Evolutionary conservation across 805 yeast genomes (phyloP), one percentile per base, ranked within the genome.

Genomic region (Metschnikowia baotianmanensis): DNA sequence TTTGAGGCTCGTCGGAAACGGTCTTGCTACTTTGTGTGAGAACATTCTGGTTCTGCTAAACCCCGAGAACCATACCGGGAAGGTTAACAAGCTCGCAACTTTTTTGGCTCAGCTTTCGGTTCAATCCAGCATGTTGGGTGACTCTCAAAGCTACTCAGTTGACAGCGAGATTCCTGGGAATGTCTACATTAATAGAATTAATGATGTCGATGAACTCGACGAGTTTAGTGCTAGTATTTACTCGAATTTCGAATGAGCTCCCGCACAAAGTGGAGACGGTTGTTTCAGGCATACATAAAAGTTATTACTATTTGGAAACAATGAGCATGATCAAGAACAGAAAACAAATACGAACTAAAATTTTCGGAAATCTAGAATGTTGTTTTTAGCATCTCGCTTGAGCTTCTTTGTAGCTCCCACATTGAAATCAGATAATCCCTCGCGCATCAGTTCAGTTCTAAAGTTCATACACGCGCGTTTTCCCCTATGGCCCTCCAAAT

Each of bases 171-270:
- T 43, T 61, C 72, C 61, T 1, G 75, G 74, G 10, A 69, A 69
- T 45, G 55, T 59, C 12, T 69, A 61, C 48, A 53, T 69, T 25
- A 67, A 65, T 51, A 59, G 46, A 38, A 47, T 67, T 42, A 67
- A 66, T 50, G 63, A 59, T 28, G 52, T 63, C 23, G 81, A 77
- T 13, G 88, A 82, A 48, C 72, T 90, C 42, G 95, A 86, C 50
- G 96, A 88, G 45, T 74, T 90, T 51, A 83, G 96, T 63, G 97
- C 97, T 4, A 75, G 88, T 50, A 90, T 90, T 7, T 90, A 90
- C 61, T 83, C 96, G 15, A 88, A 88, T 55, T 86, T 85, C 48
- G 74, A 69, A 39, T 67, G 56, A 47, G 10, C 31, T 5, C 9
- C 19, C 19, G 9, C 19, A 10, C 13, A 17, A 22, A 10, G 32